A percentile compares a stretch with the other conserved stretches of the same genome.
Evolutionary conservation across 164 flowering plant genomes (phyloP).

Genomic region (Magnolia changhungtana): DNA sequence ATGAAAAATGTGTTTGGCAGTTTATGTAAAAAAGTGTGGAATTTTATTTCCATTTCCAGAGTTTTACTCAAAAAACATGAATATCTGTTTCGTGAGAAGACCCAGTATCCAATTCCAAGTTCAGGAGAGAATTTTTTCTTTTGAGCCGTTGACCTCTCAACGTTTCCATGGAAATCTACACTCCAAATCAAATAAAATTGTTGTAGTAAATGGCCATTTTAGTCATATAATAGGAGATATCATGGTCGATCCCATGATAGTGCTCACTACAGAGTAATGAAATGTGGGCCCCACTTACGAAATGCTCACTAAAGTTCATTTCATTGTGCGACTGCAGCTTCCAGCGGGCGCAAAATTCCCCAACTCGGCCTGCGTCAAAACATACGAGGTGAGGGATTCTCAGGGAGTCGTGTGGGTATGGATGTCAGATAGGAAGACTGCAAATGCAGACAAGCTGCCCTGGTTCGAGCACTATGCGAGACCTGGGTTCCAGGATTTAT

Average conservation of each 20-base stretch:
- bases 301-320: background rate
- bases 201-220: background rate
- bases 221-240: background rate
- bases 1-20: background rate
- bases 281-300: background rate
- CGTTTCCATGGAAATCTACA: no score
- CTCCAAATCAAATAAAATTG: background rate
- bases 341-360: constrained; percentile 80
- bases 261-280: background rate
- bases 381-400: constrained; percentile 77
- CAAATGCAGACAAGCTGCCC: constrained; percentile 60
- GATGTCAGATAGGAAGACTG: constrained; percentile 78
- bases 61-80: no score
- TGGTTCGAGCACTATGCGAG: constrained; percentile 89
- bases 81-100: no score
- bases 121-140: no score
- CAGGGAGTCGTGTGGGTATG: constrained; percentile 98
- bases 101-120: no score
- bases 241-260: background rate
- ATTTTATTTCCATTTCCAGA: no score
- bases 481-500: constrained; percentile 71
- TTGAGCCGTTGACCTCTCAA: no score
- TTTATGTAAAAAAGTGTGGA: background rate
- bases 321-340: constrained; percentile 43
- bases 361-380: constrained; percentile 57